phyloP scores from a whole-genome alignment of 495 filamentous ascomycete genomes.

The Paragyromitra xinjiangensis region DNA sequence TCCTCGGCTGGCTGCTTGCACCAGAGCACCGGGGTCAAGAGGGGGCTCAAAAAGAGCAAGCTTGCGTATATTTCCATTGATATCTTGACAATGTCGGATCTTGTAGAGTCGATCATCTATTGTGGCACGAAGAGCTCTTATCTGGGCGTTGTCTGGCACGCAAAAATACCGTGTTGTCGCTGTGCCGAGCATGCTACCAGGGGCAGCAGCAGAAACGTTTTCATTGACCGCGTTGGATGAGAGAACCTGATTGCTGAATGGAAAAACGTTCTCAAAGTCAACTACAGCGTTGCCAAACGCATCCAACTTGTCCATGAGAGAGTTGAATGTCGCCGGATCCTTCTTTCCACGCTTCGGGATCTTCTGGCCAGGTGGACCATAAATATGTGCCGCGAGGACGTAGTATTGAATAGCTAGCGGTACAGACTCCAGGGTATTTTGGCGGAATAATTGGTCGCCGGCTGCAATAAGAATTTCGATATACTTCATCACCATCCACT shows the following conservation, averaged over 20 bases:
- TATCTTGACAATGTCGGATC: conserved; percentile 47
- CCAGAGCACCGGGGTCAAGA: conserved; percentile 38
- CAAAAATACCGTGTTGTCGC: conserved; percentile 17
- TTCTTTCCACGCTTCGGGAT: conserved; percentile 29
- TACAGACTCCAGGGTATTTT: conserved; percentile 52
- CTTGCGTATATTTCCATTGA: conserved; percentile 40
- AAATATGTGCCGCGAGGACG: conserved; percentile 50
- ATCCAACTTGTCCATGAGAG: neutral
- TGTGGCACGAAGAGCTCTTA: conserved; percentile 8
- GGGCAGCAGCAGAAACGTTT: neutral
- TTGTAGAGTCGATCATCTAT: conserved; percentile 49
- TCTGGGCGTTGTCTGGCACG: conserved; percentile 28
- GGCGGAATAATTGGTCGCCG: conserved; percentile 55
- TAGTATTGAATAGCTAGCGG: conserved; percentile 55
- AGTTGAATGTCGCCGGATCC: conserved; percentile 24
- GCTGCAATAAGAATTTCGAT: conserved; percentile 54
- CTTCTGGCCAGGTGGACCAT: conserved; percentile 33
- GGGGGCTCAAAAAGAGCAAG: conserved; percentile 46
- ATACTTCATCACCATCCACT: conserved; percentile 55
- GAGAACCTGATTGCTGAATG: conserved; percentile 4
- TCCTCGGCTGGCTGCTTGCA: conserved; percentile 29
- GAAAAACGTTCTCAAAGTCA: conserved; percentile 12
- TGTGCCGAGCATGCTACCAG: neutral
- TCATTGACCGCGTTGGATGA: neutral
- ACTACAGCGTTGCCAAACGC: neutral